Evolutionary conservation across 257 asterid species (phyloP).

Genomic region (Capsicum chinense): DNA sequence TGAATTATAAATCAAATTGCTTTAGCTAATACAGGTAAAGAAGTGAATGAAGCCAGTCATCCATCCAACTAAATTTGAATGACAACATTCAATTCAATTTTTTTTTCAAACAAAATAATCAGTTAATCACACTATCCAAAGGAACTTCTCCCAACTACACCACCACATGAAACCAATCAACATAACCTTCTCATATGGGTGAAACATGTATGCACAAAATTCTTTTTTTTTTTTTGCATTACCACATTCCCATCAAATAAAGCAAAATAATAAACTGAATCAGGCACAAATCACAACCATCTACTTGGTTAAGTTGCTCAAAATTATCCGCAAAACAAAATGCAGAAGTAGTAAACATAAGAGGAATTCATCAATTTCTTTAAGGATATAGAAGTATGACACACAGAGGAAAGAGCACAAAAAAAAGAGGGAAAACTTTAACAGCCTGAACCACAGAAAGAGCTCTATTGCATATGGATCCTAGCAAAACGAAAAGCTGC

Average conservation of each 20-base stretch:
- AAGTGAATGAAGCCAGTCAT: background rate
- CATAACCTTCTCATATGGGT: background rate
- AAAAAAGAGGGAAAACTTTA: background rate
- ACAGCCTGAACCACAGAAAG: background rate
- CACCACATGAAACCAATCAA: background rate
- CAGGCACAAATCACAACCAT: slow-evolving; percentile 12
- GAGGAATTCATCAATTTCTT: background rate
- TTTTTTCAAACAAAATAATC: slow-evolving; percentile 16
- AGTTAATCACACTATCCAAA: slow-evolving; percentile 5
- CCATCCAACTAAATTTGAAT: slow-evolving; percentile 7
- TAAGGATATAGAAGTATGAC: background rate
- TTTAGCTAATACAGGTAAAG: background rate
- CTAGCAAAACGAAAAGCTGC: background rate
- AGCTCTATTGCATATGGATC: background rate
- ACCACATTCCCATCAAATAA: background rate
- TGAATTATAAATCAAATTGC: slow-evolving; percentile 1
- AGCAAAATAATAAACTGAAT: background rate
- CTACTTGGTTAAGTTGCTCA: background rate
- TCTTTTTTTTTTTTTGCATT: background rate
- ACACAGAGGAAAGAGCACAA: no score
- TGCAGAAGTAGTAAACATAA: background rate
- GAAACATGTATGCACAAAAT: background rate
- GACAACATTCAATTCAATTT: background rate
- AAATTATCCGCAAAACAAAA: background rate
- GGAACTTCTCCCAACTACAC: background rate